phyloP scores from a whole-genome alignment of 73 alveolate species.

The Blepharisma stoltei region DNA sequence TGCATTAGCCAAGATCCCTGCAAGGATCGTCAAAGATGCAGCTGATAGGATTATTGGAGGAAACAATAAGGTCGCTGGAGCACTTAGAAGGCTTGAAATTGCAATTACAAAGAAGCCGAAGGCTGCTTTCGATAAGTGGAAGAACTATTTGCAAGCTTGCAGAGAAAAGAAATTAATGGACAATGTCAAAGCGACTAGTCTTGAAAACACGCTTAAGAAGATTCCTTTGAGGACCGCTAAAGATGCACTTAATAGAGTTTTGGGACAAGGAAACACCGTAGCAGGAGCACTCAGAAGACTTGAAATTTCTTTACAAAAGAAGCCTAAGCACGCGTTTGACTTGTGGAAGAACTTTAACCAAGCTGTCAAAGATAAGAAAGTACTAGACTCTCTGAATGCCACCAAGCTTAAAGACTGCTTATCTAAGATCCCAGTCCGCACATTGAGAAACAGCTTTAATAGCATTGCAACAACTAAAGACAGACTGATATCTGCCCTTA shows the following conservation, averaged over 20 bases:
- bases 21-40: background rate
- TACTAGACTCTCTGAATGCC: slow-evolving; percentile 1
- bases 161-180: background rate
- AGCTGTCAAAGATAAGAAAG: slow-evolving; percentile 14
- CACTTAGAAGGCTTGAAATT: background rate
- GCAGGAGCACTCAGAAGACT: background rate
- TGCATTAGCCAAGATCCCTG: background rate
- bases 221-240: background rate
- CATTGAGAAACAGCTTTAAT: background rate
- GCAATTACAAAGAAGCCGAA: too few relatives aligned
- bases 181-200: background rate
- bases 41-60: background rate
- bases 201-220: background rate
- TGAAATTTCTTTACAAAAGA: background rate
- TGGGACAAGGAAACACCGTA: slow-evolving; percentile 12
- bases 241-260: background rate
- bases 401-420: background rate
- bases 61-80: background rate
- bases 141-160: background rate
- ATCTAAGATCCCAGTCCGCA: background rate
- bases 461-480: background rate
- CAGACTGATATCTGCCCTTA: background rate
- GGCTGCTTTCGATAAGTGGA: background rate
- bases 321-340: background rate
- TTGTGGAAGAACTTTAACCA: background rate